Percentiles rank a stretch among this genome's conserved stretches.
Evolutionary conservation across 306 rosid genomes (phyloP).

Genomic region (Acacia acuminata): DNA sequence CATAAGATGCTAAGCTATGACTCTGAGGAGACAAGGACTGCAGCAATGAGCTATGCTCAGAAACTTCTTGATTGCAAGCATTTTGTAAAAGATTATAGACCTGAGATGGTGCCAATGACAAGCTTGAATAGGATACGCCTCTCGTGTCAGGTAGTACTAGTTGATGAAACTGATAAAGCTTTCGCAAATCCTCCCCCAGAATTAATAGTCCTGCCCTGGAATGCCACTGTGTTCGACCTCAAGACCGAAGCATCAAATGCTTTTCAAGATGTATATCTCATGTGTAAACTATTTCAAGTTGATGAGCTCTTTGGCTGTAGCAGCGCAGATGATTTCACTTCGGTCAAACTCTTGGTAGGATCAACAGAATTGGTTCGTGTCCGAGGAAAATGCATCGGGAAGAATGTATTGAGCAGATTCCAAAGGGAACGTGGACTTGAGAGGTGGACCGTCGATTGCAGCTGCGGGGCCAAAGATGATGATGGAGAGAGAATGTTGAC

Average conservation of each 20-base stretch:
- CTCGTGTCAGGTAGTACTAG: conserved; percentile 64
- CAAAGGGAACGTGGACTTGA: conserved; percentile 92
- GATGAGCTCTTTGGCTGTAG: conserved; percentile 69
- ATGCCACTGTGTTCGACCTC: conserved; percentile 68
- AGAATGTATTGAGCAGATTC: conserved; percentile 64
- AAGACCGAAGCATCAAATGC: conserved; percentile 74
- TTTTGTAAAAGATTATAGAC: conserved; percentile 72
- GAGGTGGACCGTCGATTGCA: conserved; percentile 95
- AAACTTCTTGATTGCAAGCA: conserved; percentile 97
- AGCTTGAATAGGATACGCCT: conserved; percentile 41
- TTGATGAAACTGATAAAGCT: conserved; percentile 60
- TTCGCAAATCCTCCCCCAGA: conserved; percentile 62
- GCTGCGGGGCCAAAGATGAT: conserved; percentile 90
- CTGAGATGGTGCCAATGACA: conserved; percentile 41
- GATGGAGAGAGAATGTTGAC: conserved; percentile 99
- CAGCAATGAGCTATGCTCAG: conserved; percentile 62
- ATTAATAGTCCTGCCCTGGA: conserved; percentile 53
- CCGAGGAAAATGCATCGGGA: conserved; percentile 71
- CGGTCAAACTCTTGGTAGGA: conserved; percentile 61
- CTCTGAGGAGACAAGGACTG: conserved; percentile 56
- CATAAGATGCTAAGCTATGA: conserved; percentile 56
- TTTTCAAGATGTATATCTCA: conserved; percentile 81
- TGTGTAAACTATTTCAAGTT: conserved; percentile 69
- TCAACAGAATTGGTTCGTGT: conserved; percentile 50
- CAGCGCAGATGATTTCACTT: conserved; percentile 73